Percentiles rank a stretch among this genome's conserved stretches.
Evolutionary conservation across 2,329 filamentous ascomycete species (phyloP).

Genomic region (Microcyclosporella mali): DNA sequence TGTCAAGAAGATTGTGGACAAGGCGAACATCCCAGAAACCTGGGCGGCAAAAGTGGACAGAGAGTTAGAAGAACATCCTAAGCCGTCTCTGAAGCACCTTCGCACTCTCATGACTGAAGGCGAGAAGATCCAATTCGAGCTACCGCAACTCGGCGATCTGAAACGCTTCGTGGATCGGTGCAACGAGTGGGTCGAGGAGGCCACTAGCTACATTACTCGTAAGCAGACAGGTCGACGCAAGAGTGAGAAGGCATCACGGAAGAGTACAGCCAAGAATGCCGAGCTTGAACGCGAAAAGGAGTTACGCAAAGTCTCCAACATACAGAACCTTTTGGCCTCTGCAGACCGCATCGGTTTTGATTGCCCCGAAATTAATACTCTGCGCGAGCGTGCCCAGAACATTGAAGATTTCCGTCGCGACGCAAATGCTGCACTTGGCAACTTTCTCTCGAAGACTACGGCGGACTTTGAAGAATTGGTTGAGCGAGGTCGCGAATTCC

Average conservation of each 20-base stretch:
- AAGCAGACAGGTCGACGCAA: conserved; percentile 97
- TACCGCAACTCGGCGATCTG: conserved; percentile 74
- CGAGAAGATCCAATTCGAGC: conserved; percentile 88
- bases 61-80: conserved; percentile 74
- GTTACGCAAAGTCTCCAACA: conserved; percentile 80
- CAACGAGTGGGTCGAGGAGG: conserved; percentile 97
- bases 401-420: conserved; percentile 79
- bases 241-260: conserved; percentile 81
- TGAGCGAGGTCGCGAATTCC: conserved; percentile 83
- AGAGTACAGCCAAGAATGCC: conserved; percentile 60
- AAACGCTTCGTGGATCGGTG: conserved; percentile 90
- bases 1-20: conserved; percentile 74
- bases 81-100: conserved; percentile 78
- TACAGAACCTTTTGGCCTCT: conserved; percentile 74
- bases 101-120: conserved; percentile 82
- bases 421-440: conserved; percentile 64
- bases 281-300: conserved; percentile 79
- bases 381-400: conserved; percentile 77
- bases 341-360: conserved; percentile 88
- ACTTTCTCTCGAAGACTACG: conserved; percentile 56
- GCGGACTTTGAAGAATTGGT: conserved; percentile 81
- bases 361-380: conserved; percentile 78
- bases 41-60: conserved; percentile 90
- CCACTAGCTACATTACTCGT: conserved; percentile 88
- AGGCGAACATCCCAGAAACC: conserved; percentile 73